These are phyloP conservation scores for Cymodocea nodosa DNA, from an alignment of 116 monocot genomes.

Conservation along the genomic window DNA sequence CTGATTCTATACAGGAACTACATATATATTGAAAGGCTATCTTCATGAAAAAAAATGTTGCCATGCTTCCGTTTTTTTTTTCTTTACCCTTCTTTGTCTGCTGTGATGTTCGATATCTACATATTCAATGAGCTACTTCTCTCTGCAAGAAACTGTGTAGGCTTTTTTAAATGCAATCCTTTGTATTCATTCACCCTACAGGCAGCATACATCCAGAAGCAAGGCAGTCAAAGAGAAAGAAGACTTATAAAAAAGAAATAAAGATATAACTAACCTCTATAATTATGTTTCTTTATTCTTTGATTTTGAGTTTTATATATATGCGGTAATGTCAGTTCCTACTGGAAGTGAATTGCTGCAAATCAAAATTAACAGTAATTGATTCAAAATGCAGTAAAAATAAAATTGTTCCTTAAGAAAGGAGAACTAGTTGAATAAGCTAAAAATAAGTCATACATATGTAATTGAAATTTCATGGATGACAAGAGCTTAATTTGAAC, in stretches of 20 bases:
- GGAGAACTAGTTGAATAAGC: background rate
- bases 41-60: no score
- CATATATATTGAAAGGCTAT: no score
- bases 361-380: background rate
- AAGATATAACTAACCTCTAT: background rate
- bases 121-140: background rate
- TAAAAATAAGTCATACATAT: no score
- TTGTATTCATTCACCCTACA: background rate
- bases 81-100: background rate
- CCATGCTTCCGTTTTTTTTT: no score
- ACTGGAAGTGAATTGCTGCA: constrained; percentile 28
- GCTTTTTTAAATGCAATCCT: background rate
- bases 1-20: no score
- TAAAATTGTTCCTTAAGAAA: background rate
- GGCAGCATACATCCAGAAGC: background rate
- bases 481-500: no score
- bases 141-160: background rate
- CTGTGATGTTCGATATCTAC: background rate
- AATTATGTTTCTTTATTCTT: background rate
- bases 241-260: background rate
- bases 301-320: constrained; percentile 12
- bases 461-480: no score
- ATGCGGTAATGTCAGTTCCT: constrained; percentile 28
- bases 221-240: background rate
- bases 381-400: background rate